Base-by-base conservation (phyloP, 352 stramenopile species). In the Phytophthora tentaculata region DNA sequence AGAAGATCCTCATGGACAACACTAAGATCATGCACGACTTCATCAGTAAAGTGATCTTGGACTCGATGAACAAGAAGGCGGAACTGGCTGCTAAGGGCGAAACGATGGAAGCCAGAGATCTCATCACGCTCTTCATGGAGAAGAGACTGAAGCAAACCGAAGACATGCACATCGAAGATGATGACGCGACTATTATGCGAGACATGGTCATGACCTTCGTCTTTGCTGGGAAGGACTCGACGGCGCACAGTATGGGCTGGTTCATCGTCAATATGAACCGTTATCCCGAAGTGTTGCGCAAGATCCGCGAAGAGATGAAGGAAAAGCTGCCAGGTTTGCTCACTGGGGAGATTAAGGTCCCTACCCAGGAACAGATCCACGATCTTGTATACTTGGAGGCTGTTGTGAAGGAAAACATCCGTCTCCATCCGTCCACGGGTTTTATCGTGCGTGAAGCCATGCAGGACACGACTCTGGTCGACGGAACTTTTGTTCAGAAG, bases 141-240 rank as follows among this genome's bases (percentile, higher is more conserved):
- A 78, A 56, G 35, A 69, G 77, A 26, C 41, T 77, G 14, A 56
- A 64, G 39, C 47, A 74, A 19, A 77, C 66, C 8, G 64, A 79
- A 22, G 52, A 72, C 9, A 58, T 67, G 2, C 62, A 68, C 14
- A 60, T 71, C 23, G 53, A 72, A 7, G 67, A 79, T 41, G 61
- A 73, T 9, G 74, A 83, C 28, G 55, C 71, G 7, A 75, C 74
- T 17, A 74, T 80, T 29, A 77, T 95, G 45, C 73, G 84, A 0
- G 83, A 94, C 49, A 89, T 95, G 67, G 73, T 91, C 10, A 74
- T 94, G 58, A 88, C 77, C 20, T 91, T 94, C 44, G 76, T 91
- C 37, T 83, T 94, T 44, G 88, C 83, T n/a, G 88, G 86, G 44
- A 81, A 88, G 24, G 88, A 94, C 70, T 90, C 86, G 19, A 92